phyloP scores from a whole-genome alignment of 2,329 filamentous ascomycete species.

The Monosporascus ibericus region DNA sequence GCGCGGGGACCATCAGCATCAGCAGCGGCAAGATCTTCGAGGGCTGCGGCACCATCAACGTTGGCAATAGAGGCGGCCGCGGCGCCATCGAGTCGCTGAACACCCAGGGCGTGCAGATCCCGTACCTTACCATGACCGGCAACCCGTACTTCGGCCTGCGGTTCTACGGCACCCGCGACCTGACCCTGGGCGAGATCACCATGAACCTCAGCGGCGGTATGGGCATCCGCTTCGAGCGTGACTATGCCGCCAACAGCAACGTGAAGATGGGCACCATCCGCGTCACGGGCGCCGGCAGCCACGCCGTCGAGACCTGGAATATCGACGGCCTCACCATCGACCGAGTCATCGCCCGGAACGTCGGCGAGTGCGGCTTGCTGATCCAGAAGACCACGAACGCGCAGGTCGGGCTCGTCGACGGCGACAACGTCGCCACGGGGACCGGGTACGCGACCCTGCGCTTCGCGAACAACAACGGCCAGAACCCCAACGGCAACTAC shows the following conservation, averaged over 20 bases:
- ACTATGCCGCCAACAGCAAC: slow-evolving; percentile 44
- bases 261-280: slow-evolving; percentile 47
- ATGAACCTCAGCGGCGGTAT: slow-evolving; percentile 49
- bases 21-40: slow-evolving; percentile 50
- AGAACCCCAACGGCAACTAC: slow-evolving; percentile 41
- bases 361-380: slow-evolving; percentile 51
- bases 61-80: slow-evolving; percentile 32
- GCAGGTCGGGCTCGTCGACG: slow-evolving; percentile 47
- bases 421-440: slow-evolving; percentile 45
- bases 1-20: slow-evolving; percentile 45
- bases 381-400: slow-evolving; percentile 48
- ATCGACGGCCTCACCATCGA: slow-evolving; percentile 48
- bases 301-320: slow-evolving; percentile 55
- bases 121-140: slow-evolving; percentile 51
- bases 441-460: slow-evolving; percentile 52
- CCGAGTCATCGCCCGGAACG: slow-evolving; percentile 45
- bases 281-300: slow-evolving; percentile 47
- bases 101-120: slow-evolving; percentile 44
- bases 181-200: slow-evolving; percentile 45
- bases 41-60: slow-evolving; percentile 51
- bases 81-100: slow-evolving; percentile 49
- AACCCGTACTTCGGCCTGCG: slow-evolving; percentile 52
- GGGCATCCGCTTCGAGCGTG: slow-evolving; percentile 53
- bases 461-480: slow-evolving; percentile 51
- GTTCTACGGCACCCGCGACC: slow-evolving; percentile 44